These are phyloP conservation scores for Pilasporangium apinafurcum DNA, from an alignment of 352 stramenopile species.

Conservation along the genomic window DNA sequence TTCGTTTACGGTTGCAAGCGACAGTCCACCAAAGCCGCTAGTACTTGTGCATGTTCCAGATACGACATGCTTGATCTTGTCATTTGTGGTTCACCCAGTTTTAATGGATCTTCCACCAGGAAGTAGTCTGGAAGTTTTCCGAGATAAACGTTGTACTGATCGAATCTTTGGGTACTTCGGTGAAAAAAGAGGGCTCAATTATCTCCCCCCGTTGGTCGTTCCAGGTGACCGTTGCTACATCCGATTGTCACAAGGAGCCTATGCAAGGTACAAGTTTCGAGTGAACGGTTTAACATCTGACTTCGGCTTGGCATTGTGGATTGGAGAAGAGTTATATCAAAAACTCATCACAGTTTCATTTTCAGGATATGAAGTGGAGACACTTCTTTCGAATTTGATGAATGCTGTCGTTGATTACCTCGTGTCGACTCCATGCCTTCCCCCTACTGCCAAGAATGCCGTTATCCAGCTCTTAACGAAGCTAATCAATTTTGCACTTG, in stretches of 20 bases:
- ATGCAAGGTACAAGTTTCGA: conserved; percentile 77
- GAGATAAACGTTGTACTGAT: conserved; percentile 50
- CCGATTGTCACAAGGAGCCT: conserved; percentile 48
- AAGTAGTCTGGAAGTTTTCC: conserved; percentile 66
- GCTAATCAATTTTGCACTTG: conserved; percentile 60
- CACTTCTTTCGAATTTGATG: conserved; percentile 37
- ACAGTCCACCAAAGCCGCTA: conserved; percentile 56
- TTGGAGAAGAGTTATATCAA: conserved; percentile 61
- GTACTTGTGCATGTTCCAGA: conserved; percentile 53
- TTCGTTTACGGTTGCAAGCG: conserved; percentile 60
- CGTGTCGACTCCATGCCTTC: conserved; percentile 20
- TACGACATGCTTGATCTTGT: conserved; percentile 64
- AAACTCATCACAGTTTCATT: conserved; percentile 43
- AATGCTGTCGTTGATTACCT: conserved; percentile 49
- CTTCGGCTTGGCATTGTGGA: conserved; percentile 71
- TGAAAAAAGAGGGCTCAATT: conserved; percentile 62
- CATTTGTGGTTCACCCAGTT: conserved; percentile 72
- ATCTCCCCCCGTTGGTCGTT: conserved; percentile 55
- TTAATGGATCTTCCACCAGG: conserved; percentile 73
- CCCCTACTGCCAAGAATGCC: conserved; percentile 36
- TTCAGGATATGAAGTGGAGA: conserved; percentile 56
- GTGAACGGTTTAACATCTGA: conserved; percentile 60
- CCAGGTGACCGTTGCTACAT: conserved; percentile 59
- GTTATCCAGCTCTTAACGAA: conserved; percentile 53
- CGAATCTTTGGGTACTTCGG: conserved; percentile 72